phyloP scores from a whole-genome alignment of 495 filamentous ascomycete species.

The Pyronema domesticum region DNA sequence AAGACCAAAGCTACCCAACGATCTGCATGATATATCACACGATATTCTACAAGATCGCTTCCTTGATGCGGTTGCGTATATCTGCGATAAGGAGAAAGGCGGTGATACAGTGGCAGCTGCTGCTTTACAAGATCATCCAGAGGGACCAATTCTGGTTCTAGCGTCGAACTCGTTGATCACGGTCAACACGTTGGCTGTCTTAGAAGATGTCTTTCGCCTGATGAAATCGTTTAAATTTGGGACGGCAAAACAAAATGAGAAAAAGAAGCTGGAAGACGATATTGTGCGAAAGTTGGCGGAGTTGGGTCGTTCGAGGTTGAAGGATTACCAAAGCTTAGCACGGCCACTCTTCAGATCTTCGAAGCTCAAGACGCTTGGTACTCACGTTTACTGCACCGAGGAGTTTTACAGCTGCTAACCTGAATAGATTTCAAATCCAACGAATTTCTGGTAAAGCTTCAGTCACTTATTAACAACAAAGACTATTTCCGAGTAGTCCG shows the following conservation, averaged over 20 bases:
- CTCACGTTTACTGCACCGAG: not conserved
- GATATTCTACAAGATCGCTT: not conserved
- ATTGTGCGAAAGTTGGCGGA: not conserved
- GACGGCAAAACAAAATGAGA: not conserved
- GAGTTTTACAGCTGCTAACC: not conserved
- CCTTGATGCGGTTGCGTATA: not conserved
- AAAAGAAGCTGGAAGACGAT: not conserved
- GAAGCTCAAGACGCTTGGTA: not conserved
- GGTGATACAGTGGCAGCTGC: conserved; percentile 1
- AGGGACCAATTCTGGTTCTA: not conserved
- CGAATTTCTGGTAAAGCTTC: not conserved
- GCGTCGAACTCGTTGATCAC: not conserved
- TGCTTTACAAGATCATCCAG: not conserved
- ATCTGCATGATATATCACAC: not conserved
- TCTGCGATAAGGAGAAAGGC: not conserved
- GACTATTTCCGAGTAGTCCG: not conserved
- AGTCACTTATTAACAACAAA: not conserved
- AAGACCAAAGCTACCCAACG: not conserved
- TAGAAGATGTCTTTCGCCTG: not conserved
- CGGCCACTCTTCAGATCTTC: not conserved
- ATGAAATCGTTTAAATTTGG: not conserved
- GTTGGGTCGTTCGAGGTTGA: not conserved
- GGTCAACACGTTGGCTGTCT: not conserved
- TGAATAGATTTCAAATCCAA: not conserved
- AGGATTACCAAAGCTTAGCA: not conserved